These are phyloP conservation scores for Colletotrichum sp. DNA, from an alignment of 2,329 filamentous ascomycete species.

Conservation along the genomic window DNA sequence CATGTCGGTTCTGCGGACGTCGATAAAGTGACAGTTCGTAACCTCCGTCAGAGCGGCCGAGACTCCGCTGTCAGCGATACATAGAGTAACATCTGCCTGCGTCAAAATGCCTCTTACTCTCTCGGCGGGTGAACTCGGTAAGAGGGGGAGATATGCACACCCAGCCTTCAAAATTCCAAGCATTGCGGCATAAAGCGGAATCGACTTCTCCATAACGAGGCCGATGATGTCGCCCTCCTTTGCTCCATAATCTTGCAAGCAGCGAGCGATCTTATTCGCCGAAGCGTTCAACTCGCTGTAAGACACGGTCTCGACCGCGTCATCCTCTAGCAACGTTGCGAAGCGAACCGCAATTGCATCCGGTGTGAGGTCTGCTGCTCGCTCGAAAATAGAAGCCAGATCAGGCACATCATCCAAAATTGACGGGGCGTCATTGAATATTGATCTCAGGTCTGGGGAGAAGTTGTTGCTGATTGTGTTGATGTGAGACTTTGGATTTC, in stretches of 20 bases:
- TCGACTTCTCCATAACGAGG: constrained; percentile 79
- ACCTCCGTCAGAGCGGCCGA: constrained; percentile 16
- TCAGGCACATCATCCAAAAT: constrained; percentile 41
- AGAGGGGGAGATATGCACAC: constrained; percentile 79
- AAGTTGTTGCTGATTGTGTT: constrained; percentile 30
- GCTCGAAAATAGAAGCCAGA: constrained; percentile 60
- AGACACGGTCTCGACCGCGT: constrained; percentile 52
- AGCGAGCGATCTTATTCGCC: constrained; percentile 60
- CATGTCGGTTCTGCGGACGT: constrained; percentile 36
- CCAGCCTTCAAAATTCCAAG: constrained; percentile 77
- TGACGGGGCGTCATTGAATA: constrained; percentile 47
- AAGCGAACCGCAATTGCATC: constrained; percentile 69
- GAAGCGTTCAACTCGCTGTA: constrained; percentile 68
- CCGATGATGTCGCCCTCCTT: constrained; percentile 66
- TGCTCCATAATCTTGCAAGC: constrained; percentile 54
- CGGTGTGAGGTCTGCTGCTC: constrained; percentile 51
- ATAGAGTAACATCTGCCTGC: constrained; percentile 58
- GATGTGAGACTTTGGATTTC: not conserved
- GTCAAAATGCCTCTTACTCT: constrained; percentile 66
- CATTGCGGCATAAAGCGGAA: constrained; percentile 74
- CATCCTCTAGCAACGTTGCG: constrained; percentile 48
- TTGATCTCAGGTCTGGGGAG: constrained; percentile 45
- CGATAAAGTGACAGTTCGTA: constrained; percentile 28
- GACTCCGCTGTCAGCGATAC: constrained; percentile 43
- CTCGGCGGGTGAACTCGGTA: constrained; percentile 71